phyloP scores from a whole-genome alignment of 805 yeast genomes.

The Cyberlindnera nakhonratchasimensis region DNA sequence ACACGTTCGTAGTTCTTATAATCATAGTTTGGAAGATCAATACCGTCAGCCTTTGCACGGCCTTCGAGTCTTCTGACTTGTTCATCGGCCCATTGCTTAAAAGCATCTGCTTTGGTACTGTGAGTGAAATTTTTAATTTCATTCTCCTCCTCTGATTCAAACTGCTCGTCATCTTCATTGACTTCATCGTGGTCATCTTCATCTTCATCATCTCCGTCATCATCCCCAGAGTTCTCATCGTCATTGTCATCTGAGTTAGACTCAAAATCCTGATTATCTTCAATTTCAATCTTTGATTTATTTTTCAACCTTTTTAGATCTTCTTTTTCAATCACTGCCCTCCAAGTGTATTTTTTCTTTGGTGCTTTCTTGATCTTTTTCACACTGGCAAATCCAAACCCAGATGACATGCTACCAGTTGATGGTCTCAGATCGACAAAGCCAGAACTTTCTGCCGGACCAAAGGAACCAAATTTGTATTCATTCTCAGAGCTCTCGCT shows the following conservation, averaged over 20 bases:
- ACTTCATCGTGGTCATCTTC: slow-evolving; percentile 29
- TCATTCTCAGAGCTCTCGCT: no score
- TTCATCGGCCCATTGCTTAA: slow-evolving; percentile 85
- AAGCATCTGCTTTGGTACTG: slow-evolving; percentile 52
- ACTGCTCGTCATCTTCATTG: slow-evolving; percentile 10
- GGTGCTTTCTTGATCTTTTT: slow-evolving; percentile 43
- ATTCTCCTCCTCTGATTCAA: slow-evolving; percentile 22
- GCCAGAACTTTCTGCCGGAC: slow-evolving; percentile 31
- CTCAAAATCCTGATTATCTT: slow-evolving; percentile 61
- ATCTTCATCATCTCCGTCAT: slow-evolving; percentile 27
- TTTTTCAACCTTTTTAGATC: slow-evolving; percentile 40
- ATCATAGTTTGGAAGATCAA: slow-evolving; percentile 31
- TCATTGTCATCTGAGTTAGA: slow-evolving; percentile 33
- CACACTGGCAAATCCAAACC: slow-evolving; percentile 63
- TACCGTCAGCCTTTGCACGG: slow-evolving; percentile 47
- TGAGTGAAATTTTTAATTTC: slow-evolving; percentile 40
- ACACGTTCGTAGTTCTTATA: slow-evolving; percentile 43
- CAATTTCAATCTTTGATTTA: slow-evolving; percentile 28
- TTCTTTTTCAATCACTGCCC: slow-evolving; percentile 46
- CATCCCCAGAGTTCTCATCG: slow-evolving; percentile 19
- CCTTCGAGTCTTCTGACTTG: slow-evolving; percentile 66
- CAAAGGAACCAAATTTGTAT: slow-evolving; percentile 18
- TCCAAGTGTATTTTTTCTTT: slow-evolving; percentile 74
- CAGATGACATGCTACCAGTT: slow-evolving; percentile 59
- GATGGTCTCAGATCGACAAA: slow-evolving; percentile 74